Evolutionary conservation across 768 basidiomycete species (phyloP), one percentile per base, ranked within the genome.

Genomic region (Rhizopogon rudus): DNA sequence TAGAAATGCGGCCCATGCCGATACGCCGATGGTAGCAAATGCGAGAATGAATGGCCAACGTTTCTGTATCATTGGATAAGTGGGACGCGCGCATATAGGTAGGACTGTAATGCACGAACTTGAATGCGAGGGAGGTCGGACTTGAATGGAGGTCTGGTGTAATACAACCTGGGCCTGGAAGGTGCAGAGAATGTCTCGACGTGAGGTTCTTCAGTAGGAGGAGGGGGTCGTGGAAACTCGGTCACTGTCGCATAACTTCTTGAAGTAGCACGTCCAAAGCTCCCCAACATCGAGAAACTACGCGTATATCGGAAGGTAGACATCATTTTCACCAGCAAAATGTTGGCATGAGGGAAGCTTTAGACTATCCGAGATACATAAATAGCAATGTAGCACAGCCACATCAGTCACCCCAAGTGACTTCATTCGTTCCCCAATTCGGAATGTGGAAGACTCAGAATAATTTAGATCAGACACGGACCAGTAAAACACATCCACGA

Each of bases 1-100:
- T 61, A 89, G 77, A 66, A 92, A 92, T 6, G 75, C 77, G 3
- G 71, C 80, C 89, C 89, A 91, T 6, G 77, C 81, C 1, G 81
- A 66, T 2, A 86, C 67, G 14, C 87, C 89, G 6, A 81, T 55
- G 0, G 73, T 70, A 16, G 77, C 72, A 42, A 81, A 69, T 0
- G 73, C 78, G 37, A 84, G 70, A 17, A 83, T 63, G 20, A 76
- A 63, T 0, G 88, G 87, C 87, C 88, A 89, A 62, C 69, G 73
- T 62, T 64, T 65, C 71, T 75, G 55, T 17, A 29, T 20, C 46
- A 46, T 5, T 20, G 43, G 6, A 44, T 29, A 10, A 37, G 16
- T 37, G 17, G 41, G 52, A 16, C 12, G 44, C 44, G 16, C 48
- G 44, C 45, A 31, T 6, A 16, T 49, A 28, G 43, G 39, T 46